Evolutionary conservation across 1,284 basidiomycete genomes (phyloP).

Genomic region (Melampsora americana): DNA sequence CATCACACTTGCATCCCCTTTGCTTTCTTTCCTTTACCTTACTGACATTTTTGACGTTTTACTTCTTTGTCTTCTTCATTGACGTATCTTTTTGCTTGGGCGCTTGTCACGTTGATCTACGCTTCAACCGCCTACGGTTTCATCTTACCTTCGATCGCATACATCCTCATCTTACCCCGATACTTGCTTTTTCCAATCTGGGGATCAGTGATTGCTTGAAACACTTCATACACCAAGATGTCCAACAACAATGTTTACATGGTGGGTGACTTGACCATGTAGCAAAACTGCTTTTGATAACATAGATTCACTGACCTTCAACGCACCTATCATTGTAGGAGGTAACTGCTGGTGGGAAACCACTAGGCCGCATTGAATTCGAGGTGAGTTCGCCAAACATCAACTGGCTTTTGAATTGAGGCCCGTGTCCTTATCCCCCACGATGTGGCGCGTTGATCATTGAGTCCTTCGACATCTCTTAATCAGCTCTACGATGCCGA

Average conservation of each 20-base stretch:
- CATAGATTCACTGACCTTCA: not conserved
- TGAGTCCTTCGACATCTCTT: too few relatives aligned
- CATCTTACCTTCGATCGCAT: not conserved
- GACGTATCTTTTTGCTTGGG: not conserved
- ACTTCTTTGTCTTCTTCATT: not conserved
- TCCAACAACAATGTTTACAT: not conserved
- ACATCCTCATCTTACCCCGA: not conserved
- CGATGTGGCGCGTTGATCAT: not conserved
- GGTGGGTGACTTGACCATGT: not conserved
- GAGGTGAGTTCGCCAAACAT: slow-evolving; percentile 8
- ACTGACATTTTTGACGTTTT: not conserved
- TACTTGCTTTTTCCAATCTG: not conserved
- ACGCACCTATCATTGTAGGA: slow-evolving; percentile 13
- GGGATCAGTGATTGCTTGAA: not conserved
- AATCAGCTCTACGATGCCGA: slow-evolving; percentile 41
- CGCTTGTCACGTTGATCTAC: not conserved
- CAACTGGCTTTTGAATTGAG: not conserved
- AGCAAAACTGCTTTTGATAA: not conserved
- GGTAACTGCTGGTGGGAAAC: slow-evolving; percentile 11
- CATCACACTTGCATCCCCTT: not conserved
- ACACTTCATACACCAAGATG: not conserved
- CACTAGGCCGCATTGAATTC: slow-evolving; percentile 41
- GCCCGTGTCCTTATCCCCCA: not conserved
- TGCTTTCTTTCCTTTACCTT: slow-evolving; percentile 20
- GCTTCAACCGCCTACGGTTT: not conserved